These are phyloP conservation scores for Gossypium arboreum DNA, from an alignment of 345 rosid genomes.

Conservation along the genomic window DNA sequence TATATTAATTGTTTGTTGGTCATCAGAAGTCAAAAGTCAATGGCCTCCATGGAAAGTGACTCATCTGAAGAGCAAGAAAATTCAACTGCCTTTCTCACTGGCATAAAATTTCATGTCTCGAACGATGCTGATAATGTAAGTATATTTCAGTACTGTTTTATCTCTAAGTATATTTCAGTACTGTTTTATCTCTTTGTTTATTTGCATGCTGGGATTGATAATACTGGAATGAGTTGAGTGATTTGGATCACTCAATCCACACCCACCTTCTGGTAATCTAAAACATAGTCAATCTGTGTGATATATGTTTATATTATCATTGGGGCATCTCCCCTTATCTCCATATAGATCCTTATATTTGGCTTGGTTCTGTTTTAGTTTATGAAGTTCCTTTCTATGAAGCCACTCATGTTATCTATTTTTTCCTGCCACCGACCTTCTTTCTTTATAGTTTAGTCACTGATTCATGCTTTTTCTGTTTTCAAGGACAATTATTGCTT, in stretches of 20 bases:
- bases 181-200: constrained; percentile 15
- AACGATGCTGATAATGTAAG: constrained; percentile 42
- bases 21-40: constrained; percentile 8
- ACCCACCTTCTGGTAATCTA: neutral
- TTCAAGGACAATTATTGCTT: neutral
- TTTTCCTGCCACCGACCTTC: neutral
- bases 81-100: constrained; percentile 39
- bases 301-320: neutral
- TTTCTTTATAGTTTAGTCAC: neutral
- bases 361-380: neutral
- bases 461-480: neutral
- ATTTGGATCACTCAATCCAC: neutral
- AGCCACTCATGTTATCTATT: neutral
- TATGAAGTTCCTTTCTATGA: neutral
- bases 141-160: neutral
- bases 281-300: neutral
- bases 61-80: constrained; percentile 32
- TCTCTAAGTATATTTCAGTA: constrained; percentile 18
- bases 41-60: constrained; percentile 32
- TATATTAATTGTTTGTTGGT: constrained; percentile 22
- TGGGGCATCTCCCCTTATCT: neutral
- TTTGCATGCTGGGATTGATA: neutral
- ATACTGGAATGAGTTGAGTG: neutral
- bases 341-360: neutral
- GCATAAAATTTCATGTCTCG: constrained; percentile 40